Percentiles rank a stretch among this genome's conserved stretches.
Conservation (phyloP, 1,284 basidiomycete genomes). For the Mycosarcoma maydis region DNA sequence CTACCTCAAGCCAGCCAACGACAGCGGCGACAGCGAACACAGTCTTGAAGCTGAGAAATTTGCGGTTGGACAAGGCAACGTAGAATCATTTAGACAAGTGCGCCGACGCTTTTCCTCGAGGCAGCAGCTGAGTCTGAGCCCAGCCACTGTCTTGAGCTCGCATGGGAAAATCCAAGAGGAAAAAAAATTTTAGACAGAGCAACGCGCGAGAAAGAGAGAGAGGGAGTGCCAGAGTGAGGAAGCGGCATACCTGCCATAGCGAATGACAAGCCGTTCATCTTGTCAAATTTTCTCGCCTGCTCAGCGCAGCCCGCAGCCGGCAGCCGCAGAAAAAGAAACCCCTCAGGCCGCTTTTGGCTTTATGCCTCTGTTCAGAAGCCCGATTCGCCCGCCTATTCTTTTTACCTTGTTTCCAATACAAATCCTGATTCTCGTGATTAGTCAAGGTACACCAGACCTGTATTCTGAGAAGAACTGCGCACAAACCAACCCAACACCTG, state of each 20-base stretch:
- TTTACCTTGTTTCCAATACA: conserved; percentile 1
- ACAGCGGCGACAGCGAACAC: conserved; percentile 10
- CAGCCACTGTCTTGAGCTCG: too few relatives aligned
- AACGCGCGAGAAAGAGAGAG: not conserved
- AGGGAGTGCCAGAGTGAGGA: not conserved
- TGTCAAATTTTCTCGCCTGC: conserved; percentile 6
- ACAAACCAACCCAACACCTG: conserved; percentile 10
- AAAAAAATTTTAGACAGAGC: conserved; percentile 8
- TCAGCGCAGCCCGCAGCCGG: not conserved
- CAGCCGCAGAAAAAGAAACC: not conserved
- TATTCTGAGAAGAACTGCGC: conserved; percentile 29
- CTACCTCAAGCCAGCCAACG: conserved; percentile 9
- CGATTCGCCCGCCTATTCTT: not conserved
- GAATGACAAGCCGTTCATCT: conserved; percentile 6
- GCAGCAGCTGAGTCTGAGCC: too few relatives aligned
- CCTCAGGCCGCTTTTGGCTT: too few relatives aligned
- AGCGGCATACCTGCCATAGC: not conserved
- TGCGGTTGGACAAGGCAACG: conserved; percentile 18
- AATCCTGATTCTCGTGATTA: too few relatives aligned
- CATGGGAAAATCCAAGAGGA: not conserved
- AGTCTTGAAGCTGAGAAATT: not conserved
- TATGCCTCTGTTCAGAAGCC: too few relatives aligned
- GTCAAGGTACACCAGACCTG: too few relatives aligned
- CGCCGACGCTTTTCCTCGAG: not conserved
- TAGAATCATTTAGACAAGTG: conserved; percentile 14